phyloP scores from a whole-genome alignment of 768 basidiomycete genomes.

The Boletus rubescentipes region DNA sequence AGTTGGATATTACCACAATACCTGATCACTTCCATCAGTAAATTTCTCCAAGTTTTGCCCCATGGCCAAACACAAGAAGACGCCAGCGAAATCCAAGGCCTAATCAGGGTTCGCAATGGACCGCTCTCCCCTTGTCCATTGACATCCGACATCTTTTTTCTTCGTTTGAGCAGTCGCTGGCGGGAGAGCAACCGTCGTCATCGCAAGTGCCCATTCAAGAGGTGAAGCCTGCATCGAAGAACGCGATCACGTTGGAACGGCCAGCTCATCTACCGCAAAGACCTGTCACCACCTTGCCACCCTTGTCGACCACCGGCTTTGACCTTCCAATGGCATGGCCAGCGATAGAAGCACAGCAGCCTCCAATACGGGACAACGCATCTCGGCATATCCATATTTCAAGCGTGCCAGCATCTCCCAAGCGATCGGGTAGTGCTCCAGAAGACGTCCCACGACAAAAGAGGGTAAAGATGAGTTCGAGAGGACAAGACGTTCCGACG shows the following conservation, averaged over 20 bases:
- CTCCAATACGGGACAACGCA: conserved; percentile 13
- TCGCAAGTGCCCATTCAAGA: conserved; percentile 18
- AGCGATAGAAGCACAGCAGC: conserved; percentile 8
- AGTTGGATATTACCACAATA: conserved; percentile 44
- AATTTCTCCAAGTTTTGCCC: conserved; percentile 27
- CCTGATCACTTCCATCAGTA: conserved; percentile 37
- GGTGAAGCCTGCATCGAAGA: conserved; percentile 10
- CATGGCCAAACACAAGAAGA: conserved; percentile 24
- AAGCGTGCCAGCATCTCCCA: conserved; percentile 19
- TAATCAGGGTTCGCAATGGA: conserved; percentile 59
- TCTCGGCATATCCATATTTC: conserved; percentile 2
- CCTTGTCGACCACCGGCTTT: conserved; percentile 12
- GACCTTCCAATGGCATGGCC: conserved; percentile 16
- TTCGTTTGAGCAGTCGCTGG: conserved; percentile 47
- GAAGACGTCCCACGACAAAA: conserved; percentile 39
- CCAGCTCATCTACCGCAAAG: conserved; percentile 31
- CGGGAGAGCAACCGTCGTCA: conserved; percentile 19
- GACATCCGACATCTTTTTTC: conserved; percentile 40
- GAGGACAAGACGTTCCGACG: conserved; percentile 26
- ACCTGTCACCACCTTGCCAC: conserved; percentile 13
- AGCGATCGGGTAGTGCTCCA: conserved; percentile 24
- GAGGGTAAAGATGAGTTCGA: conserved; percentile 26
- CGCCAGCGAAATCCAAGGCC: conserved; percentile 36
- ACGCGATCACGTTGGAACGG: conserved; percentile 15
- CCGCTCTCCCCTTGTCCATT: conserved; percentile 36